phyloP scores from a whole-genome alignment of 2,329 filamentous ascomycete species.

The Cercospora beticola region DNA sequence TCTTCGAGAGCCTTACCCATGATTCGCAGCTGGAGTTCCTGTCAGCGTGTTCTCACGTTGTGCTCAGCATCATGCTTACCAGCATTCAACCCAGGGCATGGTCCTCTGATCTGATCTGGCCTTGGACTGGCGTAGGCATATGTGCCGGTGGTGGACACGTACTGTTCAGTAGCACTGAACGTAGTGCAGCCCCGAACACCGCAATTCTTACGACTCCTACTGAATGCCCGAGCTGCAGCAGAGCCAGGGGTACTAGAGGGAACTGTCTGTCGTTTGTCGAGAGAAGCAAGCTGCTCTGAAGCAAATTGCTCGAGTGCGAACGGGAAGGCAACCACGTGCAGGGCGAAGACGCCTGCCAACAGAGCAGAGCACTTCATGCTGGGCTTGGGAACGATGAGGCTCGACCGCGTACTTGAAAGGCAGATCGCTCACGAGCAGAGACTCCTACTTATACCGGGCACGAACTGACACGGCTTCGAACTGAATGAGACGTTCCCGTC shows the following conservation, averaged over 20 bases:
- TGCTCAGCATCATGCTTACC: neutral
- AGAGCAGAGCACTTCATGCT: neutral
- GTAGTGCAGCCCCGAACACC: slow-evolving; percentile 15
- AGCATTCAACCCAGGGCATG: slow-evolving; percentile 14
- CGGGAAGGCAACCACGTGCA: slow-evolving; percentile 7
- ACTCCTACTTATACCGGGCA: neutral
- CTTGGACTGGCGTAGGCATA: slow-evolving; percentile 13
- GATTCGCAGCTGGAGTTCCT: slow-evolving; percentile 29
- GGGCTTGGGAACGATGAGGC: neutral
- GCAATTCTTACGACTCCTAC: slow-evolving; percentile 16
- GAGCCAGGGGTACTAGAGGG: slow-evolving; percentile 12
- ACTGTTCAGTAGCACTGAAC: slow-evolving; percentile 13
- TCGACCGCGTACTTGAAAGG: neutral
- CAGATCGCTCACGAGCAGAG: neutral
- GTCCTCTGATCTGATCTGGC: slow-evolving; percentile 25
- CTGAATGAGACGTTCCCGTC: neutral
- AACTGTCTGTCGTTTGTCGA: neutral
- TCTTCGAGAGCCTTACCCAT: slow-evolving; percentile 14
- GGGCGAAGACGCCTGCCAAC: slow-evolving; percentile 3
- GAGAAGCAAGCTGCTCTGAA: slow-evolving; percentile 1
- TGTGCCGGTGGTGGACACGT: slow-evolving; percentile 12
- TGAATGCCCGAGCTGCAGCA: slow-evolving; percentile 10
- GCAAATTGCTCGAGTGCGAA: slow-evolving; percentile 6
- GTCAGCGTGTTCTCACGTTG: slow-evolving; percentile 17
- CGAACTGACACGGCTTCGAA: neutral